These are phyloP conservation scores for Chaetothyriales sp. DNA, from an alignment of 2,329 filamentous ascomycete species.

Conservation along the genomic window DNA sequence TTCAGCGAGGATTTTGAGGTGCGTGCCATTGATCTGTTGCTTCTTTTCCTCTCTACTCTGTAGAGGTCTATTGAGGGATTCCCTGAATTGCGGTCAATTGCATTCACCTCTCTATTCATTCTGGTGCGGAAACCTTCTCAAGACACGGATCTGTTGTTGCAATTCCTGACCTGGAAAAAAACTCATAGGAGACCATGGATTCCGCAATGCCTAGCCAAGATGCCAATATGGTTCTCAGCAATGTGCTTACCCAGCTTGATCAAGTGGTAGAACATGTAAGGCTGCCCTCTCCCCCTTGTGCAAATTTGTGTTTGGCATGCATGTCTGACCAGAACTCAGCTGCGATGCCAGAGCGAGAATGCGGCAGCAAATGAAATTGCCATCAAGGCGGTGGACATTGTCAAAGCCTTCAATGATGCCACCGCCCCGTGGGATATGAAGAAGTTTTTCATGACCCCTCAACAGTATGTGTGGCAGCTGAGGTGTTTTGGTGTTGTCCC, in stretches of 20 bases:
- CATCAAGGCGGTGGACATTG: slow-evolving; percentile 21
- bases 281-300: slow-evolving; percentile 1
- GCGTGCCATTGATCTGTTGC: not conserved
- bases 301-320: slow-evolving; percentile 2
- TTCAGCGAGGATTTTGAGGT: slow-evolving; percentile 12
- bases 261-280: slow-evolving; percentile 18
- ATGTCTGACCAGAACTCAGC: slow-evolving; percentile 17
- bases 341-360: slow-evolving; percentile 20
- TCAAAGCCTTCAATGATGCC: slow-evolving; percentile 21
- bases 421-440: slow-evolving; percentile 18
- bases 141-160: not conserved
- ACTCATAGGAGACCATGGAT: not conserved
- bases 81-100: not conserved
- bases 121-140: not conserved
- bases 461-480: slow-evolving; percentile 1
- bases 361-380: slow-evolving; percentile 24
- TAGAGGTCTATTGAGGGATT: not conserved
- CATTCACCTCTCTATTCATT: not conserved
- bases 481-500: not conserved
- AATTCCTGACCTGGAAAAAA: not conserved
- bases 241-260: slow-evolving; percentile 16
- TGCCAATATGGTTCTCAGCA: slow-evolving; percentile 11
- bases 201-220: slow-evolving; percentile 2
- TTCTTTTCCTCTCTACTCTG: not conserved
- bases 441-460: slow-evolving; percentile 14